These are phyloP conservation scores for Pichia insulana DNA, from an alignment of 805 yeast genomes.

Conservation along the genomic window DNA sequence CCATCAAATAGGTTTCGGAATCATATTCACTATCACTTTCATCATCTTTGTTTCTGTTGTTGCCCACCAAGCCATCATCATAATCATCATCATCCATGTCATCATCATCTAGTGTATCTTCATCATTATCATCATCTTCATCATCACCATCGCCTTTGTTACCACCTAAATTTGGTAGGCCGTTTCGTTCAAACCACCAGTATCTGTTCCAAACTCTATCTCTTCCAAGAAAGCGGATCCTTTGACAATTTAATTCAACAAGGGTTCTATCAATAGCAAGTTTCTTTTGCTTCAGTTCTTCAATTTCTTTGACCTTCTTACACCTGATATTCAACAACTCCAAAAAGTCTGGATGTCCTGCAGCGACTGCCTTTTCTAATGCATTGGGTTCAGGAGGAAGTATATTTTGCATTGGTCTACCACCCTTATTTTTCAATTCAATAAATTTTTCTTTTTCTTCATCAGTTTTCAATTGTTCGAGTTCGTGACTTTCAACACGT, in stretches of 20 bases:
- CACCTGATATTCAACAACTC: conserved; percentile 38
- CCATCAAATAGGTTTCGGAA: conserved; percentile 63
- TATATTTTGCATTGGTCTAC: conserved; percentile 21
- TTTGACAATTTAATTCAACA: conserved; percentile 64
- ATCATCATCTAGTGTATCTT: conserved; percentile 29
- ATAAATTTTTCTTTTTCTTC: conserved; percentile 15
- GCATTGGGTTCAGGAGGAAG: conserved; percentile 26
- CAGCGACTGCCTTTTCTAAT: conserved; percentile 32
- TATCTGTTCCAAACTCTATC: conserved; percentile 81
- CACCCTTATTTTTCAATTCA: conserved; percentile 13
- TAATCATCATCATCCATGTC: conserved; percentile 33
- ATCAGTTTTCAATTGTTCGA: conserved; percentile 9
- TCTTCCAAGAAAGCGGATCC: conserved; percentile 68
- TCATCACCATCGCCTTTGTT: conserved; percentile 20
- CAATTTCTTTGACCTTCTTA: conserved; percentile 32
- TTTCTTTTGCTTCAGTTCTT: conserved; percentile 40
- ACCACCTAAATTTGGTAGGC: conserved; percentile 44
- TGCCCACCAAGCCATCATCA: conserved; percentile 26
- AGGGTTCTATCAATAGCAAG: conserved; percentile 51
- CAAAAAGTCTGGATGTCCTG: conserved; percentile 34
- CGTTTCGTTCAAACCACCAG: conserved; percentile 93
- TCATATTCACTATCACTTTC: conserved; percentile 36
- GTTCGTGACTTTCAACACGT: conserved; percentile 19
- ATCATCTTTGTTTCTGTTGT: conserved; percentile 6
- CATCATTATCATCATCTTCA: conserved; percentile 28